A percentile compares a stretch with the other conserved stretches of the same genome.
phyloP scores from a whole-genome alignment of 2,329 filamentous ascomycete genomes.

The Colletotrichum godetiae region DNA sequence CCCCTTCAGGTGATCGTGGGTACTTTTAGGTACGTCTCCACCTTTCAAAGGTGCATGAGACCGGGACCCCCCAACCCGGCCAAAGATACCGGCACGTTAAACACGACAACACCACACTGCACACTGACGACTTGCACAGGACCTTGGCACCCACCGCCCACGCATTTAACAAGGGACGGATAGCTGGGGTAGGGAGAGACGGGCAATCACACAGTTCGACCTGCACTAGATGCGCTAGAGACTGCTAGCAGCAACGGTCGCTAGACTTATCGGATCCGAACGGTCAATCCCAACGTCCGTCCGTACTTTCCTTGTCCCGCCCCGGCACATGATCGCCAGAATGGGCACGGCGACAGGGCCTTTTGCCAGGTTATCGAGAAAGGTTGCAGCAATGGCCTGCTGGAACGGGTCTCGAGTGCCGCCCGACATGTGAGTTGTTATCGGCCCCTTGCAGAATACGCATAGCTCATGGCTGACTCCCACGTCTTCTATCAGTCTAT shows the following conservation, averaged over 20 bases:
- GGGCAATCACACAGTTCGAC: background rate
- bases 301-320: background rate
- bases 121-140: background rate
- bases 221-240: background rate
- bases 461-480: background rate
- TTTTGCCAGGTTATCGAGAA: background rate
- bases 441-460: background rate
- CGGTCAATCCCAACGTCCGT: slow-evolving; percentile 5
- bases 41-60: slow-evolving; percentile 11
- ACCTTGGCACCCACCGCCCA: background rate
- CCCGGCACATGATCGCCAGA: slow-evolving; percentile 22
- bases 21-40: background rate
- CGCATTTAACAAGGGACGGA: background rate
- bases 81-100: slow-evolving; percentile 14
- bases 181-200: background rate
- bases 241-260: background rate
- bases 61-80: background rate
- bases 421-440: slow-evolving; percentile 10
- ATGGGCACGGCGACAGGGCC: background rate
- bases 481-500: background rate
- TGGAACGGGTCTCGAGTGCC: slow-evolving; percentile 6
- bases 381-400: background rate
- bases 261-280: slow-evolving; percentile 21
- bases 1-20: background rate
- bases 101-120: background rate